Evolutionary conservation across 164 flowering plant species (phyloP).

Genomic region (Aristolochia californica): DNA sequence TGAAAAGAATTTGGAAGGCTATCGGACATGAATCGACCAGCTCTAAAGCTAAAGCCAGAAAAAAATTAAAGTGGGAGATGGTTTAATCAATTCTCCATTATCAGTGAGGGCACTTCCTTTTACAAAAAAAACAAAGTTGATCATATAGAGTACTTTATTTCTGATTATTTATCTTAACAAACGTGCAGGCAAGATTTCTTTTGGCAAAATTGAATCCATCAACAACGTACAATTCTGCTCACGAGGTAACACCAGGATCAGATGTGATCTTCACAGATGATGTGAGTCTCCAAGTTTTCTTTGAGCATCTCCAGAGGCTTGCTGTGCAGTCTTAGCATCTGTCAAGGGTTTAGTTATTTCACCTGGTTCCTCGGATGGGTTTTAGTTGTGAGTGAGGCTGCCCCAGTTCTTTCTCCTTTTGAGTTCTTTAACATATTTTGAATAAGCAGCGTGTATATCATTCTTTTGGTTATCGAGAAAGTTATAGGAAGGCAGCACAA

Average conservation of each 20-base stretch:
- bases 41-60: too few relatives aligned
- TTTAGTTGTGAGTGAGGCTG: background rate
- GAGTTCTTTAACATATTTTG: constrained; percentile 1
- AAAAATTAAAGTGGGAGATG: too few relatives aligned
- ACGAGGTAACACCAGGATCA: constrained; percentile 67
- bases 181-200: constrained; percentile 68
- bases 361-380: background rate
- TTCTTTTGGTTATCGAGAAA: constrained; percentile 6
- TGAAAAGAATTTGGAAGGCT: too few relatives aligned
- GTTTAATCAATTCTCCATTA: too few relatives aligned
- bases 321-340: constrained; percentile 67
- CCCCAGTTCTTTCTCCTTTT: background rate
- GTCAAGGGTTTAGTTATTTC: background rate
- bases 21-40: too few relatives aligned
- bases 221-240: constrained; percentile 64
- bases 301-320: constrained; percentile 88
- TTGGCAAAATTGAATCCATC: constrained; percentile 92
- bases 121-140: background rate
- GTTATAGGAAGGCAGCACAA: too few relatives aligned
- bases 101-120: too few relatives aligned
- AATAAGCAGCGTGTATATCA: constrained; percentile 5
- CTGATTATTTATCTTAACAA: background rate
- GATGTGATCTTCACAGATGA: constrained; percentile 94
- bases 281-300: constrained; percentile 90
- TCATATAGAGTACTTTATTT: background rate